Conservation (phyloP, 768 basidiomycete genomes). For the Phallus indusiatus region DNA sequence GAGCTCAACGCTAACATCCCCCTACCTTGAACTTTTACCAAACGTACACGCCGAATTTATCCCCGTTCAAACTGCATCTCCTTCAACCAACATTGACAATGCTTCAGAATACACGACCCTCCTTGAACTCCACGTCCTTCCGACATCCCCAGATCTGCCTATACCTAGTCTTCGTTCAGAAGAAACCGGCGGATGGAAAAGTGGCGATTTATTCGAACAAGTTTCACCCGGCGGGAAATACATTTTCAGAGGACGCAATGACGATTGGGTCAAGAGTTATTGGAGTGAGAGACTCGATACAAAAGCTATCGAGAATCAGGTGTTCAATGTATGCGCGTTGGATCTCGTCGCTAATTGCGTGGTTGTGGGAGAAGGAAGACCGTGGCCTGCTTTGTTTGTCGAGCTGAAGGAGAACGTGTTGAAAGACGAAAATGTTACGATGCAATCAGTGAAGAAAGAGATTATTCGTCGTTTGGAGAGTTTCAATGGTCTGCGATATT, state of each 20-base stretch:
- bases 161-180: background rate
- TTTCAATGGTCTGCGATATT: conserved; percentile 17
- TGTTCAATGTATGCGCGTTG: conserved; percentile 16
- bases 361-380: conserved; percentile 25
- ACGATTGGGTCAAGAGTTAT: conserved; percentile 21
- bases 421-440: background rate
- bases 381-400: conserved; percentile 21
- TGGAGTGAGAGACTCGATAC: conserved; percentile 17
- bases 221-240: conserved; percentile 17
- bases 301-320: conserved; percentile 27
- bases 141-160: conserved; percentile 25
- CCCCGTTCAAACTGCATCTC: conserved; percentile 17
- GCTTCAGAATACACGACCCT: conserved; percentile 45
- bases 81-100: conserved; percentile 42
- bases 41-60: conserved; percentile 1
- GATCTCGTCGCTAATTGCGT: conserved; percentile 23
- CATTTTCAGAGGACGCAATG: conserved; percentile 19
- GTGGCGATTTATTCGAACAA: conserved; percentile 20
- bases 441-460: conserved; percentile 13
- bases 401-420: conserved; percentile 12
- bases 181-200: conserved; percentile 2
- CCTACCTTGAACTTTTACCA: conserved; percentile 1
- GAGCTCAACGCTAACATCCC: background rate
- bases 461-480: conserved; percentile 17
- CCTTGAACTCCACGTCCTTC: conserved; percentile 60